Conservation (phyloP, 495 filamentous ascomycete species). For the Stereocaulon alpinum region DNA sequence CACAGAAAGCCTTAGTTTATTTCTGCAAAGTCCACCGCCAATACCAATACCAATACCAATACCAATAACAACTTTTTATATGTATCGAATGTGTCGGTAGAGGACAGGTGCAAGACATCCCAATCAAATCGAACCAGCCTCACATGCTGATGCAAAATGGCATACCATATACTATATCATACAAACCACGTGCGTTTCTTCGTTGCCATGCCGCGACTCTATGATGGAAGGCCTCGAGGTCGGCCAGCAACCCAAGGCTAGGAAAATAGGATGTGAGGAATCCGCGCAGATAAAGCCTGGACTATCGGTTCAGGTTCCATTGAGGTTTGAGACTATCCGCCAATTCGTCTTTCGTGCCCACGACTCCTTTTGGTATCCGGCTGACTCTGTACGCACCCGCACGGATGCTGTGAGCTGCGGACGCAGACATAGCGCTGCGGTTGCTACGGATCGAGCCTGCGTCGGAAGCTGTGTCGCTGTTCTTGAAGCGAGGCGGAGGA, state of each 20-base stretch:
- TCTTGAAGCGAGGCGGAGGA: conserved; percentile 78
- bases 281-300: neutral
- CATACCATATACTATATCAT: conserved; percentile 8
- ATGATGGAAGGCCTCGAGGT: conserved; percentile 1
- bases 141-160: neutral
- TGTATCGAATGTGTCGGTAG: neutral
- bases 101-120: neutral
- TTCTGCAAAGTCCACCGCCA: neutral
- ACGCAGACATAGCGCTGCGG: conserved; percentile 62
- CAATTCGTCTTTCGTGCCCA: conserved; percentile 72
- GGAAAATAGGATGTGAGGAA: neutral
- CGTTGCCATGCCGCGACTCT: conserved; percentile 9
- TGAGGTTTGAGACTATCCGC: conserved; percentile 59
- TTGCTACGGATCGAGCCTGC: conserved; percentile 84
- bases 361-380: conserved; percentile 68
- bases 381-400: conserved; percentile 85
- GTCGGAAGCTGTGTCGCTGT: conserved; percentile 62
- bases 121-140: neutral
- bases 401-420: conserved; percentile 67
- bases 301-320: conserved; percentile 50
- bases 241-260: conserved; percentile 6
- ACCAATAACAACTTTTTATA: too few relatives aligned
- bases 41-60: neutral
- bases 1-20: neutral
- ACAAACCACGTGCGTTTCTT: conserved; percentile 12